Conservation (phyloP, 1,284 basidiomycete species). For the Apiotrichum akiyoshidainum region DNA sequence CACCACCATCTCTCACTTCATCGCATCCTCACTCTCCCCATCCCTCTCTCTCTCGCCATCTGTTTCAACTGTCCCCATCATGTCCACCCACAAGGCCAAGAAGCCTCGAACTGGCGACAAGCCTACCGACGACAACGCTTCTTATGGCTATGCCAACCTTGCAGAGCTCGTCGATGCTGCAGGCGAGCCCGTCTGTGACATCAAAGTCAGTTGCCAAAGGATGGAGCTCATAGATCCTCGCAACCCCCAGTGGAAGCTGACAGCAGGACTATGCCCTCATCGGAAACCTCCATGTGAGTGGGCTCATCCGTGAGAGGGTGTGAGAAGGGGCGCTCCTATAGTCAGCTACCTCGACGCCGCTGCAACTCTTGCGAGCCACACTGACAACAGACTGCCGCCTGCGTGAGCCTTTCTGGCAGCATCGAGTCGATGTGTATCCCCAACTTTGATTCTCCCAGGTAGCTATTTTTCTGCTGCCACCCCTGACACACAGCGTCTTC, state of each 20-base stretch:
- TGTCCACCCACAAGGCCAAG: too few relatives aligned
- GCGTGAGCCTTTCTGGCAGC: conserved; percentile 50
- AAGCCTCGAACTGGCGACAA: too few relatives aligned
- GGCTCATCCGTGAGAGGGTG: conserved; percentile 2
- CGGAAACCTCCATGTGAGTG: conserved; percentile 45
- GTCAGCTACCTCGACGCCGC: background rate
- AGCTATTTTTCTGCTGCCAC: conserved; percentile 1
- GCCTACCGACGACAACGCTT: too few relatives aligned
- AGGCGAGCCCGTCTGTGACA: conserved; percentile 31
- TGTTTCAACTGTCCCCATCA: too few relatives aligned
- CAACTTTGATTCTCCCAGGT: conserved; percentile 79
- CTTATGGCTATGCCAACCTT: background rate
- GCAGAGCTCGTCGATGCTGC: conserved; percentile 14
- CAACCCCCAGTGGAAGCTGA: background rate
- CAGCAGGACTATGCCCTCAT: conserved; percentile 51
- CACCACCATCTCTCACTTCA: too few relatives aligned
- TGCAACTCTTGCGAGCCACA: background rate
- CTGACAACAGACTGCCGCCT: conserved; percentile 46
- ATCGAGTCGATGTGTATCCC: conserved; percentile 81
- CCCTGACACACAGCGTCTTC: conserved; percentile 57
- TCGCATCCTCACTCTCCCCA: too few relatives aligned
- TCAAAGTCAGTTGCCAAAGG: conserved; percentile 22
- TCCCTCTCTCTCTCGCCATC: too few relatives aligned
- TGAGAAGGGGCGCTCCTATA: too few relatives aligned
- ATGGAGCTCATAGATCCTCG: background rate